Percentiles rank a stretch among this genome's conserved stretches.
Evolutionary conservation across 495 filamentous ascomycete genomes (phyloP).

Genomic region (Podospora conica): DNA sequence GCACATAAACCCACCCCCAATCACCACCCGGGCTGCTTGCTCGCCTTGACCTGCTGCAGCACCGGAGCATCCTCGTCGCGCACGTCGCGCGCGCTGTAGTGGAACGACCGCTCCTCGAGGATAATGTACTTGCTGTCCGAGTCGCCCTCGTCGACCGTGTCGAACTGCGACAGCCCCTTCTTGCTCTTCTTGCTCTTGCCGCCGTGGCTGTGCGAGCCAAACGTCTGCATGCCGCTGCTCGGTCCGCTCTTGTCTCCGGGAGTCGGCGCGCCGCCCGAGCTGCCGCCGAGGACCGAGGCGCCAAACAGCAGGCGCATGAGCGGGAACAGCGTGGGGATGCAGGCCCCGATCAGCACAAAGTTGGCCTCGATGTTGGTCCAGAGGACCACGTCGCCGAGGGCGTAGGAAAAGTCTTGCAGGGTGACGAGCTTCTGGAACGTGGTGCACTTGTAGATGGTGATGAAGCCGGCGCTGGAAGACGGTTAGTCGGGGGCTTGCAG

Average conservation of each 20-base stretch:
- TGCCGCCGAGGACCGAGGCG: constrained; percentile 8
- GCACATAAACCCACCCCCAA: neutral
- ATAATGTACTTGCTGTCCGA: constrained; percentile 15
- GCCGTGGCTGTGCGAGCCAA: neutral
- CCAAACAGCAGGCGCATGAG: constrained; percentile 18
- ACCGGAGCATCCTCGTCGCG: neutral
- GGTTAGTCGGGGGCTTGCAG: neutral
- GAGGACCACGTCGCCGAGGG: constrained; percentile 12
- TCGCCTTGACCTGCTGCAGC: neutral
- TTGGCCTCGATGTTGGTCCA: constrained; percentile 22
- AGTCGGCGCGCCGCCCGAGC: neutral
- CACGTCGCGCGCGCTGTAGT: constrained; percentile 7
- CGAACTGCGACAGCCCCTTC: neutral
- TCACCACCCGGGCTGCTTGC: neutral
- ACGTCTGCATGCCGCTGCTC: neutral
- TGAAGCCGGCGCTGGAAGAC: constrained; percentile 2
- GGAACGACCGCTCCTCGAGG: constrained; percentile 18
- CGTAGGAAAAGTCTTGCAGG: constrained; percentile 12
- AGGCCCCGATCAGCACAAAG: constrained; percentile 18
- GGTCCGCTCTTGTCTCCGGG: neutral
- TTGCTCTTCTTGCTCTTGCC: neutral
- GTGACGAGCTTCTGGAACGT: constrained; percentile 6
- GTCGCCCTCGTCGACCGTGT: neutral
- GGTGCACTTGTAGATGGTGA: constrained; percentile 16
- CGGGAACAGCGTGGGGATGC: constrained; percentile 16